These are phyloP conservation scores for Coemansia sp. DNA, from an alignment of 192 early-diverging fungal genomes.

Conservation along the genomic window DNA sequence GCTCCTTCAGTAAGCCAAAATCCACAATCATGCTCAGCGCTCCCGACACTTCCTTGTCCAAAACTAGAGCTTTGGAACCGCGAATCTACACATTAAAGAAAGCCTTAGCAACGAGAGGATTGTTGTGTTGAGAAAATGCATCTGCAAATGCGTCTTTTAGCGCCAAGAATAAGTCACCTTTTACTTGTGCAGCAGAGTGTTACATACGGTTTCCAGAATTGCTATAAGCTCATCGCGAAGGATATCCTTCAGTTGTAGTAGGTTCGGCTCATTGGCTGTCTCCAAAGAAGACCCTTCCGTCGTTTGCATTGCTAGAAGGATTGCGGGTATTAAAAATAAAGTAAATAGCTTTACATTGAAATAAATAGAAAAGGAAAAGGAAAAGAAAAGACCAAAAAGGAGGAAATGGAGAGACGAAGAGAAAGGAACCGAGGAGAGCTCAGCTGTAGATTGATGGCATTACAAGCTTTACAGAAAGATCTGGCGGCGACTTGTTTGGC, in stretches of 20 bases:
- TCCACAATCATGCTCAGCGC: conserved; percentile 86
- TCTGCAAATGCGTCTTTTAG: background rate
- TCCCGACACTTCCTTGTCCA: conserved; percentile 82
- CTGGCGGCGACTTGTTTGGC: conserved; percentile 12
- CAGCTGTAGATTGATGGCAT: conserved; percentile 13
- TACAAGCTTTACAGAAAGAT: conserved; percentile 8
- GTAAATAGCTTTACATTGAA: too few relatives aligned
- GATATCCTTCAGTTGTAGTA: conserved; percentile 39
- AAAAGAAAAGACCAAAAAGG: background rate
- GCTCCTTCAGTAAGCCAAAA: conserved; percentile 88
- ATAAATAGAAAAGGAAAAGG: background rate
- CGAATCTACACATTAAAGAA: conserved; percentile 65
- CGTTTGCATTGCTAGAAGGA: conserved; percentile 2
- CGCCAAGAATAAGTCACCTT: background rate
- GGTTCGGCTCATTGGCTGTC: conserved; percentile 17
- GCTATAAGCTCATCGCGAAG: conserved; percentile 50
- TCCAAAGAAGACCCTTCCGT: background rate
- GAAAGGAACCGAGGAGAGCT: background rate
- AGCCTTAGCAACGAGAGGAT: background rate
- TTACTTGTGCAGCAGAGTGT: background rate
- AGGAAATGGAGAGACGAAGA: background rate
- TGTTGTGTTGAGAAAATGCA: background rate
- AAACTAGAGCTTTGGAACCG: conserved; percentile 85
- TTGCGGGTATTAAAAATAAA: background rate
- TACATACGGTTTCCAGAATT: conserved; percentile 48